Evolutionary conservation across 805 yeast genomes (phyloP).

Genomic region (Zygoascus flipseniorum): DNA sequence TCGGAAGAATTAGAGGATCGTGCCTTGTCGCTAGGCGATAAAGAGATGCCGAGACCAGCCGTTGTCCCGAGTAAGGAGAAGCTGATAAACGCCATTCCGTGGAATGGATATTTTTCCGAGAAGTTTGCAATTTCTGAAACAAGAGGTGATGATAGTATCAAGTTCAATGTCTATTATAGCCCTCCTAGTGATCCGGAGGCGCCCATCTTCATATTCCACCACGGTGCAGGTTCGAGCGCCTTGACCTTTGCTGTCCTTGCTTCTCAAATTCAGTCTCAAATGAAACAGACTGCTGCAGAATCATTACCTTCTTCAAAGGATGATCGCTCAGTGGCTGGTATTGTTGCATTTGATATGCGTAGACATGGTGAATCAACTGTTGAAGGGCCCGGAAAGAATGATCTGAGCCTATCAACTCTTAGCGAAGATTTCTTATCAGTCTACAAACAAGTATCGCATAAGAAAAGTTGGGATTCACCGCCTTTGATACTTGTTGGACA

Average conservation of each 20-base stretch:
- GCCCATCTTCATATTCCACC: slow-evolving; percentile 71
- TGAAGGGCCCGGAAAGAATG: slow-evolving; percentile 20
- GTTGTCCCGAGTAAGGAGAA: neutral
- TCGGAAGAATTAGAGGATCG: neutral
- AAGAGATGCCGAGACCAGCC: neutral
- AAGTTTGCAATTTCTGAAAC: slow-evolving; percentile 18
- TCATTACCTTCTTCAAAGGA: slow-evolving; percentile 1
- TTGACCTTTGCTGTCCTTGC: slow-evolving; percentile 61
- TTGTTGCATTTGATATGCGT: slow-evolving; percentile 68
- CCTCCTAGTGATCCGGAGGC: slow-evolving; percentile 37
- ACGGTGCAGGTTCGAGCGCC: slow-evolving; percentile 92
- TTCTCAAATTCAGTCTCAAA: slow-evolving; percentile 25
- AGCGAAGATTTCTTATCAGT: slow-evolving; percentile 50
- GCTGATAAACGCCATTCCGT: slow-evolving; percentile 8
- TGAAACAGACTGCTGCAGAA: slow-evolving; percentile 10
- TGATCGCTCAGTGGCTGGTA: slow-evolving; percentile 42
- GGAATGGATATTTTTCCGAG: slow-evolving; percentile 31
- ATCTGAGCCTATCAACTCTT: slow-evolving; percentile 43
- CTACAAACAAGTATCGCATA: slow-evolving; percentile 32
- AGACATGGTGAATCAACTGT: slow-evolving; percentile 65
- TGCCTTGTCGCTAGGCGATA: neutral
- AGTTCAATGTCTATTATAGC: slow-evolving; percentile 49
- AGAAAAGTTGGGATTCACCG: slow-evolving; percentile 12
- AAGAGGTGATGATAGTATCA: slow-evolving; percentile 14
- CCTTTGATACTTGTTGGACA: slow-evolving; percentile 66